A percentile compares a stretch with the other conserved stretches of the same genome.
phyloP scores from a whole-genome alignment of 495 filamentous ascomycete species.

The Glonium stellatum region DNA sequence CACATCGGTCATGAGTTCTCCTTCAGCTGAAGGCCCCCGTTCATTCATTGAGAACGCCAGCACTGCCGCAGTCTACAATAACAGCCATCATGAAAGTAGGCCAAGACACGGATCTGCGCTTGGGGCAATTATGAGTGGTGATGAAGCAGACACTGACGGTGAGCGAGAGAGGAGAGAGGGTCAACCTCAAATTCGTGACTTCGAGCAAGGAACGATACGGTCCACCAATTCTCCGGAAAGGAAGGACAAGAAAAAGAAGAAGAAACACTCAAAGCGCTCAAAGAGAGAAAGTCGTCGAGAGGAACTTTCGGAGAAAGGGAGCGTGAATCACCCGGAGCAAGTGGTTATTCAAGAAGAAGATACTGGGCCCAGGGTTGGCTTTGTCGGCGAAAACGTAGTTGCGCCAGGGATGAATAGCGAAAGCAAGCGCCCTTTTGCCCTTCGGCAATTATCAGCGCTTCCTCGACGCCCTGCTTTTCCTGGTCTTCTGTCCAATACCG shows the following conservation, averaged over 20 bases:
- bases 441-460: no score
- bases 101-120: slow-evolving; percentile 27
- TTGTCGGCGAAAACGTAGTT: slow-evolving; percentile 27
- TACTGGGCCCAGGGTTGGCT: slow-evolving; percentile 29
- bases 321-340: background rate
- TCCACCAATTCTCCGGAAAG: slow-evolving; percentile 2
- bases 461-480: slow-evolving; percentile 43
- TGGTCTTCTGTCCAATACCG: slow-evolving; percentile 56
- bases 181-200: slow-evolving; percentile 37
- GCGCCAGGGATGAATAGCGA: background rate
- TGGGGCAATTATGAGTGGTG: slow-evolving; percentile 40
- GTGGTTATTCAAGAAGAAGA: background rate
- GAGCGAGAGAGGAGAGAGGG: slow-evolving; percentile 8
- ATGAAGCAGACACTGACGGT: slow-evolving; percentile 44
- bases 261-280: slow-evolving; percentile 28
- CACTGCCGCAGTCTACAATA: slow-evolving; percentile 9
- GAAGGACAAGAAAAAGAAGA: slow-evolving; percentile 35
- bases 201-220: slow-evolving; percentile 31
- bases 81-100: slow-evolving; percentile 4
- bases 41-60: slow-evolving; percentile 20
- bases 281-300: background rate
- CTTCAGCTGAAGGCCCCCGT: slow-evolving; percentile 29
- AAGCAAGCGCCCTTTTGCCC: slow-evolving; percentile 36
- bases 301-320: slow-evolving; percentile 18
- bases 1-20: slow-evolving; percentile 40